A percentile compares a stretch with the other conserved stretches of the same genome.
These are phyloP conservation scores for Nothophaeocryptopus gaeumannii DNA, from an alignment of 2,329 filamentous ascomycete genomes.

Conservation along the genomic window DNA sequence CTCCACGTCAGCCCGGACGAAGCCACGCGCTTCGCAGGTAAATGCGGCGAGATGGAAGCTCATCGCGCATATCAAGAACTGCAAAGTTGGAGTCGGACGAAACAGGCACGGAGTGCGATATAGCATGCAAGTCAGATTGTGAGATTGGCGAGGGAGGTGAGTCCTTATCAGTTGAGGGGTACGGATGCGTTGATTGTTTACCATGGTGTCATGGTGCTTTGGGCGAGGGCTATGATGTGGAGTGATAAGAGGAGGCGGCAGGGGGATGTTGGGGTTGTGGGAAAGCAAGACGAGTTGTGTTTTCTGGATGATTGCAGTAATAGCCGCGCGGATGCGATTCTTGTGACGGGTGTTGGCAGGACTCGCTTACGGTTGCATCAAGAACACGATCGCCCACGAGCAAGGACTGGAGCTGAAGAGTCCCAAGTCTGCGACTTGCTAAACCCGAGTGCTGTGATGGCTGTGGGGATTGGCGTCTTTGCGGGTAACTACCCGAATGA, in stretches of 20 bases:
- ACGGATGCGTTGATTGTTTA: conserved; percentile 20
- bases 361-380: conserved; percentile 16
- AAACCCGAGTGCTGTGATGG: conserved; percentile 19
- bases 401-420: not conserved
- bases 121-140: conserved; percentile 21
- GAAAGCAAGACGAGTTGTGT: not conserved
- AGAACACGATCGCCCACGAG: not conserved
- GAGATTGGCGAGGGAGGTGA: conserved; percentile 12
- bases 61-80: conserved; percentile 21
- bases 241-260: conserved; percentile 10
- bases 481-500: conserved; percentile 24
- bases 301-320: conserved; percentile 17
- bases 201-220: conserved; percentile 22
- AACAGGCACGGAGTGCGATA: conserved; percentile 20
- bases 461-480: conserved; percentile 17
- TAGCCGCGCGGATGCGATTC: conserved; percentile 7
- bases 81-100: conserved; percentile 17
- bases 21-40: conserved; percentile 22
- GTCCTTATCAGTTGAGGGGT: conserved; percentile 20
- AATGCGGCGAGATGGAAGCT: conserved; percentile 23
- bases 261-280: not conserved
- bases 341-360: conserved; percentile 16
- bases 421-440: conserved; percentile 13
- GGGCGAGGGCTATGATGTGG: conserved; percentile 23
- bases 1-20: conserved; percentile 20